These are phyloP conservation scores for Wickerhamomyces kurtzmanii DNA, from an alignment of 805 yeast genomes.

Conservation along the genomic window DNA sequence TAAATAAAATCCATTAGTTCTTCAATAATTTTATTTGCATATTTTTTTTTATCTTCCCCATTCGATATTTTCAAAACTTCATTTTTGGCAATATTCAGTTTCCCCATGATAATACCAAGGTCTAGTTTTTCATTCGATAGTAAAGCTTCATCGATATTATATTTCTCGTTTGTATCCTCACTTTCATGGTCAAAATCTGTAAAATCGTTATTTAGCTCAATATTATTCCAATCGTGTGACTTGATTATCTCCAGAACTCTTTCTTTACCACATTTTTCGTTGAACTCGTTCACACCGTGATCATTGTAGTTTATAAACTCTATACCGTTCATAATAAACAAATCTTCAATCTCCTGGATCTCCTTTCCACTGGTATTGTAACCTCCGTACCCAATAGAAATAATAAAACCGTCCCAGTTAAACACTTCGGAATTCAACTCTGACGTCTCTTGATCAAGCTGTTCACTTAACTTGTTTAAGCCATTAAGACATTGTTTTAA, in stretches of 20 bases:
- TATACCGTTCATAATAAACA: conserved; percentile 22
- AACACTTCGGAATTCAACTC: conserved; percentile 3
- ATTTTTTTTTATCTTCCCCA: conserved; percentile 1
- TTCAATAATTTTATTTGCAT: conserved; percentile 1
- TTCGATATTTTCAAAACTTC: background rate
- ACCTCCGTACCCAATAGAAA: conserved; percentile 18
- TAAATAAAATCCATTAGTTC: conserved; percentile 3
- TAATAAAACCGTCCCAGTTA: conserved; percentile 13
- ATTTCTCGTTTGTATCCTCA: background rate
- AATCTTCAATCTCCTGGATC: conserved; percentile 25
- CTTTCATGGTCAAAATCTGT: background rate
- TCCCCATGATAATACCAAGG: background rate
- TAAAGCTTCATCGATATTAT: background rate
- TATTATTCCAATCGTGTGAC: conserved; percentile 35
- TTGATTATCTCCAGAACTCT: conserved; percentile 37
- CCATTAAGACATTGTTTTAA: conserved; percentile 9
- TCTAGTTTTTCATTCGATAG: conserved; percentile 1
- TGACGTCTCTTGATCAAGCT: background rate
- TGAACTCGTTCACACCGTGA: conserved; percentile 28
- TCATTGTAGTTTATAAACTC: conserved; percentile 28
- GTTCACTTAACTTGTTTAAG: conserved; percentile 7
- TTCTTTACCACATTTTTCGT: conserved; percentile 31
- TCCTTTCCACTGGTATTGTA: conserved; percentile 5
- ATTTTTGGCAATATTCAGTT: conserved; percentile 1
- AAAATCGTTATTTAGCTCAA: conserved; percentile 5